phyloP scores from a whole-genome alignment of 2,329 filamentous ascomycete genomes.

The Ophiosphaerella korrae region DNA sequence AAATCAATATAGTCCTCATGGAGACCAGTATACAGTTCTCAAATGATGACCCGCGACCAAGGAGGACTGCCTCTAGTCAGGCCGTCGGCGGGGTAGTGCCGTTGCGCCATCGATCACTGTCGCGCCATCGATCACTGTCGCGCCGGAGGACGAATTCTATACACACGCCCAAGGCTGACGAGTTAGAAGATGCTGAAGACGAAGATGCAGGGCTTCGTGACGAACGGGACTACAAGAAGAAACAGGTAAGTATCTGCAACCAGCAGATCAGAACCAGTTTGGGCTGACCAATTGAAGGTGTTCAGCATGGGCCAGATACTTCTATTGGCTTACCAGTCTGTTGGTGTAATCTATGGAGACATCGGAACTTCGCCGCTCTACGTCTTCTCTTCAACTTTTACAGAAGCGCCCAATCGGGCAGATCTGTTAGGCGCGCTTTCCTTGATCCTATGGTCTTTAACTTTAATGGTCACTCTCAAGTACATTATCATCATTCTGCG shows the following conservation, averaged over 20 bases:
- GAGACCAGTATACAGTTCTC: conserved; percentile 32
- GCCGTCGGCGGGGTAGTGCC: conserved; percentile 32
- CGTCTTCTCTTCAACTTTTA: conserved; percentile 72
- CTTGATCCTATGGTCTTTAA: conserved; percentile 71
- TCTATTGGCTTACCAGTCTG: conserved; percentile 63
- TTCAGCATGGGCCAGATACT: conserved; percentile 36
- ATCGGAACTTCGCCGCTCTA: conserved; percentile 73
- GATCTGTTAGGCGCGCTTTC: conserved; percentile 69
- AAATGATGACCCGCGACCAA: conserved; percentile 6
- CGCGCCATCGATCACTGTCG: conserved; percentile 23
- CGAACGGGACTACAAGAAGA: conserved; percentile 38
- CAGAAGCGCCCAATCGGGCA: conserved; percentile 54
- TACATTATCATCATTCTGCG: conserved; percentile 69
- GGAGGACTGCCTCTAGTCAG: conserved; percentile 12
- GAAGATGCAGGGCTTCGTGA: conserved; percentile 41
- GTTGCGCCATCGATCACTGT: conserved; percentile 24
- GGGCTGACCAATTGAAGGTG: conserved; percentile 23
- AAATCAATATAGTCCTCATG: conserved; percentile 14
- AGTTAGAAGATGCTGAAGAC: conserved; percentile 33
- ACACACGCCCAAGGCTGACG: conserved; percentile 63
- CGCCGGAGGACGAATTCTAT: conserved; percentile 50
- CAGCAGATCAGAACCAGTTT: neutral
- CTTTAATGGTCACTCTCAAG: conserved; percentile 71
- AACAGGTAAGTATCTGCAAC: conserved; percentile 24
- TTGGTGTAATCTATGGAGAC: conserved; percentile 72